phyloP scores from a whole-genome alignment of 2,329 filamentous ascomycete species.

The Aspergillus pseudoterreus region DNA sequence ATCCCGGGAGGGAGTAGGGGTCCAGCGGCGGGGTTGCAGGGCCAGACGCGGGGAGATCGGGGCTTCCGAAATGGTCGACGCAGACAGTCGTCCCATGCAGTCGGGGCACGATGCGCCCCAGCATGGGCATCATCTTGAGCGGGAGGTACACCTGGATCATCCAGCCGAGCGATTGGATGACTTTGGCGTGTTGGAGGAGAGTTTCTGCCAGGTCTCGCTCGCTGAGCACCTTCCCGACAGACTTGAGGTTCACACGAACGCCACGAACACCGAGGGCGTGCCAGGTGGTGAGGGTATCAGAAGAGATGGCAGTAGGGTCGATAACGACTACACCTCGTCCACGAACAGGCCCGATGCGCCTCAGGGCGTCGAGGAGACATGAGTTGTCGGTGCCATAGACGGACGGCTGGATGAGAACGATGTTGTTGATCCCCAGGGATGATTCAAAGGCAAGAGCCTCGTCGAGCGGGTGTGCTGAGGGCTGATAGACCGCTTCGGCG shows the following conservation, averaged over 20 bases:
- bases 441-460: conserved; percentile 52
- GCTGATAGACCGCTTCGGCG: conserved; percentile 50
- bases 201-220: conserved; percentile 39
- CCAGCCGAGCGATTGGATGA: conserved; percentile 52
- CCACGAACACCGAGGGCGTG: conserved; percentile 57
- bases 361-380: conserved; percentile 55
- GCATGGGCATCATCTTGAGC: conserved; percentile 46
- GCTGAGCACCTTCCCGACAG: conserved; percentile 43
- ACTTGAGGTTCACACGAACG: conserved; percentile 58
- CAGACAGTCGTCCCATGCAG: conserved; percentile 51
- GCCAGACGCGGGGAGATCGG: conserved; percentile 30
- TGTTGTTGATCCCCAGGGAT: conserved; percentile 50
- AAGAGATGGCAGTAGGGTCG: conserved; percentile 43
- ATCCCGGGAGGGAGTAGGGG: conserved; percentile 49
- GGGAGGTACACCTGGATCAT: conserved; percentile 57
- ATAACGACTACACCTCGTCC: conserved; percentile 57
- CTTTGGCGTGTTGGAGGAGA: conserved; percentile 48
- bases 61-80: conserved; percentile 59
- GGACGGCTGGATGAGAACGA: conserved; percentile 60
- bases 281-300: conserved; percentile 48
- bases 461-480: conserved; percentile 47
- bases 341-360: conserved; percentile 45
- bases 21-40: conserved; percentile 22
- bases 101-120: conserved; percentile 48
- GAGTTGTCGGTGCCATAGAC: conserved; percentile 61